Evolutionary conservation across 1,139 yeast genomes (phyloP).

Genomic region (Hyphopichia burtonii): DNA sequence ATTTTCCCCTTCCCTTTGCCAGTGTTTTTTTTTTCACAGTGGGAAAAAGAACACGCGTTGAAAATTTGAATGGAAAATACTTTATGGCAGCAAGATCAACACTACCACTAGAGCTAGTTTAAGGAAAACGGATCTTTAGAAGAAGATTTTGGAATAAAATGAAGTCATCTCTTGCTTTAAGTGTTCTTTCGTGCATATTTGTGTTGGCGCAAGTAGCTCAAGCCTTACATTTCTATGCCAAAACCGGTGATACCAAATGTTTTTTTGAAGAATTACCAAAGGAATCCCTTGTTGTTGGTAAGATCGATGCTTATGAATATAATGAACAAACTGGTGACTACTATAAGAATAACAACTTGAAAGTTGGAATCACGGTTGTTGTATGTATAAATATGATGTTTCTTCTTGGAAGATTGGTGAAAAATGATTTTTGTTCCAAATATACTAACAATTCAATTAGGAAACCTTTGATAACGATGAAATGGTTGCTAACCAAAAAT

Average conservation of each 20-base stretch:
- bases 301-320: constrained; percentile 42
- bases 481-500: constrained; percentile 41
- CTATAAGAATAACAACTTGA: constrained; percentile 29
- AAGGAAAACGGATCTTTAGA: too few relatives aligned
- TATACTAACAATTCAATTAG: constrained; percentile 18
- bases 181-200: constrained; percentile 9
- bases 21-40: not conserved
- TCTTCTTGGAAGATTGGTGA: too few relatives aligned
- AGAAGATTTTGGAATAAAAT: too few relatives aligned
- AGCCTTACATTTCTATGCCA: constrained; percentile 47
- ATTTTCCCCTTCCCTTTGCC: not conserved
- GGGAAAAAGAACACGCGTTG: constrained; percentile 1
- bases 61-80: not conserved
- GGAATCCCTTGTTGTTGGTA: constrained; percentile 46
- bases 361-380: constrained; percentile 41
- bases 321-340: constrained; percentile 31
- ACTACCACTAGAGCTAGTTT: not conserved
- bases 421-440: too few relatives aligned
- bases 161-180: constrained; percentile 6
- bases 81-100: not conserved
- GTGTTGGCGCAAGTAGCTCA: constrained; percentile 13
- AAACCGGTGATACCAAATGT: constrained; percentile 46
- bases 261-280: constrained; percentile 46
- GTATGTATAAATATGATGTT: constrained; percentile 16
- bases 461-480: constrained; percentile 52